Percentiles rank a stretch among this genome's conserved stretches.
These are phyloP conservation scores for Paramecium primaurelia DNA, from an alignment of 73 alveolate species.

Conservation along the genomic window DNA sequence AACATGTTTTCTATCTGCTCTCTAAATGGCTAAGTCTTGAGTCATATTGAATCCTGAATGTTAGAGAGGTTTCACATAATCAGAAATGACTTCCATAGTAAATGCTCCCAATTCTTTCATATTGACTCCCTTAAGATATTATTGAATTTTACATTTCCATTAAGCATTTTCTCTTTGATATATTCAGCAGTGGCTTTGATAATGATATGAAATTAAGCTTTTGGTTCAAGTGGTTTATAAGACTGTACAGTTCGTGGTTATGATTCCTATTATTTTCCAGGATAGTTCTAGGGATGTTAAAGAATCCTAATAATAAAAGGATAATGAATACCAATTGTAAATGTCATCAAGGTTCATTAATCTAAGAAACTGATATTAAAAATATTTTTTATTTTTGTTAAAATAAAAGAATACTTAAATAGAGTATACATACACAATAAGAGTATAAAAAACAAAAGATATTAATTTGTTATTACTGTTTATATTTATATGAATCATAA, in stretches of 20 bases:
- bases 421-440: neutral
- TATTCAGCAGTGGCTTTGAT: conserved; percentile 58
- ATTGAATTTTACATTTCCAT: conserved; percentile 37
- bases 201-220: conserved; percentile 57
- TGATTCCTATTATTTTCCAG: conserved; percentile 57
- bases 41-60: conserved; percentile 57
- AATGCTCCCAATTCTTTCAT: conserved; percentile 60
- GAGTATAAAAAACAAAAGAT: too few species aligned
- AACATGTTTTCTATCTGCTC: conserved; percentile 61
- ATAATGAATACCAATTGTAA: conserved; percentile 33
- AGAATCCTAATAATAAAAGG: conserved; percentile 23
- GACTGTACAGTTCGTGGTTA: conserved; percentile 49
- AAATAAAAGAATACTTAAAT: neutral
- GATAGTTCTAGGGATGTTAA: conserved; percentile 44
- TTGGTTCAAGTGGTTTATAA: conserved; percentile 57
- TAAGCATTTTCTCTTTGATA: conserved; percentile 54
- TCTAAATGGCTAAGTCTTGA: conserved; percentile 33
- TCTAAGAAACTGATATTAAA: neutral
- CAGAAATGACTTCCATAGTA: conserved; percentile 49
- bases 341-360: conserved; percentile 54
- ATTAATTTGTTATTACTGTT: neutral
- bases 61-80: conserved; percentile 48
- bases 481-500: neutral
- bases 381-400: neutral
- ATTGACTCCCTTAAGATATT: conserved; percentile 48